phyloP scores from a whole-genome alignment of 1,139 yeast species.

The Kodamaea ohmeri region DNA sequence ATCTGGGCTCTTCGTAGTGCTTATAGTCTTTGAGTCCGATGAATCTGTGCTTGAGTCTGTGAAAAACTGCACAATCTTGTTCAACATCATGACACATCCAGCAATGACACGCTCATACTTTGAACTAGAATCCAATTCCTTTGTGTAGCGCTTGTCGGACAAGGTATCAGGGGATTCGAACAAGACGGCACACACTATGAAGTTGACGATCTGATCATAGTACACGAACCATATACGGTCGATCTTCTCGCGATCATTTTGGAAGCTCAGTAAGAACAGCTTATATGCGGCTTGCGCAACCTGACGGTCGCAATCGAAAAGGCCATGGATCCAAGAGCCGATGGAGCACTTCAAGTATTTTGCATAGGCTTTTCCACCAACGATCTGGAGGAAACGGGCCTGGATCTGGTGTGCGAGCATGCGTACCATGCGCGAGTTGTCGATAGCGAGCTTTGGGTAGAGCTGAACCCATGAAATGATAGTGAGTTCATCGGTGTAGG shows the following conservation, averaged over 20 bases:
- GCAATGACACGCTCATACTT: constrained; percentile 63
- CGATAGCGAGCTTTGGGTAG: constrained; percentile 75
- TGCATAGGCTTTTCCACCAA: constrained; percentile 59
- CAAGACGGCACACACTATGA: constrained; percentile 49
- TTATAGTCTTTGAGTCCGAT: too few species aligned
- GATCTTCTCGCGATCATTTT: constrained; percentile 53
- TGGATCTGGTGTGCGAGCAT: constrained; percentile 62
- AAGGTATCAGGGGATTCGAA: constrained; percentile 61
- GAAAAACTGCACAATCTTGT: constrained; percentile 31
- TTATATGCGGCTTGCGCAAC: constrained; percentile 53
- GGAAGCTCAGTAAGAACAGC: constrained; percentile 54
- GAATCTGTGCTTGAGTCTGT: too few species aligned
- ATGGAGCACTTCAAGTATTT: constrained; percentile 68
- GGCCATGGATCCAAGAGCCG: constrained; percentile 71
- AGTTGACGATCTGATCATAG: constrained; percentile 52
- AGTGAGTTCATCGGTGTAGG: constrained; percentile 37
- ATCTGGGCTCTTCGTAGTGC: constrained; percentile 10
- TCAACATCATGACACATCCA: constrained; percentile 51
- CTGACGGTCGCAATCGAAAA: constrained; percentile 63
- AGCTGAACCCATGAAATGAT: constrained; percentile 74
- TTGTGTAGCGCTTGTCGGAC: constrained; percentile 72
- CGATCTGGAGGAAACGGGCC: constrained; percentile 41
- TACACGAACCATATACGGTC: constrained; percentile 62
- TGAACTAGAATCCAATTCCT: constrained; percentile 63
- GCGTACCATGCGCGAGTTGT: constrained; percentile 65